These are phyloP conservation scores for Exophiala calicioides DNA, from an alignment of 2,329 filamentous ascomycete genomes.

Conservation along the genomic window DNA sequence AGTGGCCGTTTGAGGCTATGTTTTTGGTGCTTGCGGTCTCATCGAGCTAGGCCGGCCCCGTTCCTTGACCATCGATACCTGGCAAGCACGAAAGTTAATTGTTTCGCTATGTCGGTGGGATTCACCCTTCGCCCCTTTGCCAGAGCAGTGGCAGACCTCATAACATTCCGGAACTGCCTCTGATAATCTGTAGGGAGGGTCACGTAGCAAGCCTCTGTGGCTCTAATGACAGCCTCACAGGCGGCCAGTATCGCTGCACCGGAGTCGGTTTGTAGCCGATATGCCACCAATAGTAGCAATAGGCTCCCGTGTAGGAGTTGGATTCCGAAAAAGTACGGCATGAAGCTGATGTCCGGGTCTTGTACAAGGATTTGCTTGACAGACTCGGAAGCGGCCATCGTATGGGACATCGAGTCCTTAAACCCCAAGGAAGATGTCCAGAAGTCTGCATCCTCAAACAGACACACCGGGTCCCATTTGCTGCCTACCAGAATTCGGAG, in stretches of 20 bases:
- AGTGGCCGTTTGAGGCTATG: not conserved
- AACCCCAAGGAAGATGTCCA: slow-evolving; percentile 53
- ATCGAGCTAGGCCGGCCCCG: slow-evolving; percentile 41
- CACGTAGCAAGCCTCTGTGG: slow-evolving; percentile 54
- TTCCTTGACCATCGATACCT: slow-evolving; percentile 55
- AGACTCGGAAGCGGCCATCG: slow-evolving; percentile 50
- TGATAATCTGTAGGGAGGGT: slow-evolving; percentile 55
- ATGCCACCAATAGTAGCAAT: slow-evolving; percentile 52
- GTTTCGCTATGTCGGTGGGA: slow-evolving; percentile 48
- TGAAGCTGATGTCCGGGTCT: slow-evolving; percentile 55
- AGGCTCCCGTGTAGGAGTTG: slow-evolving; percentile 56
- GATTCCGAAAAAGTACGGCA: slow-evolving; percentile 56
- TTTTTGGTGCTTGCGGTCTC: slow-evolving; percentile 3
- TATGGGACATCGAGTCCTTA: slow-evolving; percentile 49
- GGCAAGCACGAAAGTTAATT: slow-evolving; percentile 52
- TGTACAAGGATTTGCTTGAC: slow-evolving; percentile 49
- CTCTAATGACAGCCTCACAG: slow-evolving; percentile 54
- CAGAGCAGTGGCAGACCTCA: slow-evolving; percentile 52
- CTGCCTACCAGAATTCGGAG: slow-evolving; percentile 52
- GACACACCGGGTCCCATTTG: slow-evolving; percentile 53
- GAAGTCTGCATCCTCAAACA: slow-evolving; percentile 52
- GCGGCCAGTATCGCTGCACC: slow-evolving; percentile 44
- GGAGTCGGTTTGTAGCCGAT: slow-evolving; percentile 44
- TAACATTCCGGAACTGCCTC: slow-evolving; percentile 58
- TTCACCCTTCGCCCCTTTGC: slow-evolving; percentile 47